These are phyloP conservation scores for Myriosclerotinia curreyana DNA, from an alignment of 2,329 filamentous ascomycete species.

Conservation along the genomic window DNA sequence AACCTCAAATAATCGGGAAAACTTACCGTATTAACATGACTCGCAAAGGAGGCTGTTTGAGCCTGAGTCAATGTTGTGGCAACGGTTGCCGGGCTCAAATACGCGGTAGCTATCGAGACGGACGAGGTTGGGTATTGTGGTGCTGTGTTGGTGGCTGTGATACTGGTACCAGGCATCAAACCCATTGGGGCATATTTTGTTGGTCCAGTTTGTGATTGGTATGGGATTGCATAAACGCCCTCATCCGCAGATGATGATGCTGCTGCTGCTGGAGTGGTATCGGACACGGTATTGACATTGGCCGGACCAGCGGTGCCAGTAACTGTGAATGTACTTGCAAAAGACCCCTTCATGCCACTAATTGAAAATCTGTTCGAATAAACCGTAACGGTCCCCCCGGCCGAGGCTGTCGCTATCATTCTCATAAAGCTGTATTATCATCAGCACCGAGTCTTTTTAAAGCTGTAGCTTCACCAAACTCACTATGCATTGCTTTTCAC, in stretches of 20 bases:
- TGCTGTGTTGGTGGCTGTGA: slow-evolving; percentile 41
- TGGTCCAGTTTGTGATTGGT: slow-evolving; percentile 40
- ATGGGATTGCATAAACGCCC: slow-evolving; percentile 37
- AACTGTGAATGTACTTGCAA: slow-evolving; percentile 42
- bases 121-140: slow-evolving; percentile 41
- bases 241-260: slow-evolving; percentile 23
- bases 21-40: slow-evolving; percentile 41
- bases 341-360: slow-evolving; percentile 60
- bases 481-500: slow-evolving; percentile 39
- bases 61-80: slow-evolving; percentile 41
- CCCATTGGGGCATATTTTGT: slow-evolving; percentile 45
- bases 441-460: slow-evolving; percentile 1
- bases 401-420: slow-evolving; percentile 53
- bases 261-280: slow-evolving; percentile 19
- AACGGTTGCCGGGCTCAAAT: slow-evolving; percentile 36
- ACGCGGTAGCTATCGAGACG: slow-evolving; percentile 39
- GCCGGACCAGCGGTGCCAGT: slow-evolving; percentile 42
- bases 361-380: slow-evolving; percentile 64
- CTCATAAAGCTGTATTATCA: slow-evolving; percentile 51
- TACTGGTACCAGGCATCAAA: slow-evolving; percentile 40
- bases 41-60: slow-evolving; percentile 39
- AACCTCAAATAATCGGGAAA: not conserved
- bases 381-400: slow-evolving; percentile 55
- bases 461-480: slow-evolving; percentile 1
- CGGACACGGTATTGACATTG: slow-evolving; percentile 29